Evolutionary conservation across 768 basidiomycete genomes (phyloP), one percentile per base, ranked within the genome.

Genomic region (Podaxis pistillaris): DNA sequence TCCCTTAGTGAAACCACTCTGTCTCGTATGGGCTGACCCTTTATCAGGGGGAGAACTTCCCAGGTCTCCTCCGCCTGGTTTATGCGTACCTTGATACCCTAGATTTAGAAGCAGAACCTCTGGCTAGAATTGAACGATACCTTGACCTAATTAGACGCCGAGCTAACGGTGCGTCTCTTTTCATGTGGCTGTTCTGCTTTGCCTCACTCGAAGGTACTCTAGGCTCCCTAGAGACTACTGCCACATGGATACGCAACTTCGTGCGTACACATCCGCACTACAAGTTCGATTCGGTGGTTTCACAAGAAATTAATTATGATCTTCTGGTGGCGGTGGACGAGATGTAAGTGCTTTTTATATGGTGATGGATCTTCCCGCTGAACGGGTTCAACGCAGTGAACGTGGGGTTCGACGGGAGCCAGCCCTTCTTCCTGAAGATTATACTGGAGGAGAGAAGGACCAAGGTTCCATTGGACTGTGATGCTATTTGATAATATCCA

Each of bases 211-310:
- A 17, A 17, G 56, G 56, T 57, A 13, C 12, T 55, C 26, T 61
- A 94, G 94, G 94, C 22, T 81, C 88, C 5, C 78, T 98, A 26
- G 73, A 86, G 71, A 98, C 97, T 0, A 86, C 93, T 6, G 97
- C 97, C 11, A 86, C 87, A 3, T 99, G 94, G 94, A 95, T 97
- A 61, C 85, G 97, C 38, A 83, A 90, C 52, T 98, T 98, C 75
- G 91, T 99, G 47, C 86, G 87, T 26, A 83, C 87, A 1, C 97
- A 99, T 73, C 93, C 96, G 7, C 83, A 78, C n/a, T 99, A 99
- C 78, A 89, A 90, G 73, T 83, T 86, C 55, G 94, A 99, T 76
- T 96, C 94, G n/a, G 89, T 91, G 56, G 93, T 99, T 19, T 90
- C 82, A 56, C 84, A 93, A 69, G 88, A 91, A 75, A 94, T 98